These are phyloP conservation scores for Aureobasidium sp. DNA, from an alignment of 2,329 filamentous ascomycete species.

Conservation along the genomic window DNA sequence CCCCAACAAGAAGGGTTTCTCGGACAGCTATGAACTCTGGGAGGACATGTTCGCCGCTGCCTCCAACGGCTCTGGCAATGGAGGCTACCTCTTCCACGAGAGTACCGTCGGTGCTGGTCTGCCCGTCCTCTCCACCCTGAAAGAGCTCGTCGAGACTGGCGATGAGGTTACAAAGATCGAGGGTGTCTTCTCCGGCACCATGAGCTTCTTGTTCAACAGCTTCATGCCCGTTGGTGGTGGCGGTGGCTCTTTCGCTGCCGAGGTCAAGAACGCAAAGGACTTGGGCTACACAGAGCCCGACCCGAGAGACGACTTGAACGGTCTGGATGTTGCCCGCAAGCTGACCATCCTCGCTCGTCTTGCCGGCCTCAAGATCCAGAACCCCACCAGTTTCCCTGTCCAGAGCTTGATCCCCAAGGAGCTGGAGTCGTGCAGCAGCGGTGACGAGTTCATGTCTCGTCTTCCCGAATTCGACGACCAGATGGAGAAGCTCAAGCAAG, in stretches of 20 bases:
- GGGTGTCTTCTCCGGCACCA: slow-evolving; percentile 94
- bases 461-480: slow-evolving; percentile 75
- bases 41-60: slow-evolving; percentile 74
- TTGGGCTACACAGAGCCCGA: slow-evolving; percentile 89
- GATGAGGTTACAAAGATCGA: slow-evolving; percentile 89
- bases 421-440: slow-evolving; percentile 65
- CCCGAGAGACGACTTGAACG: slow-evolving; percentile 78
- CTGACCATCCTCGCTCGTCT: slow-evolving; percentile 88
- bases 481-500: slow-evolving; percentile 82
- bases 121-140: slow-evolving; percentile 85
- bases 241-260: slow-evolving; percentile 79
- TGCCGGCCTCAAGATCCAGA: slow-evolving; percentile 70
- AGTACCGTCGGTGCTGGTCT: slow-evolving; percentile 89
- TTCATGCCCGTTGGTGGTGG: slow-evolving; percentile 74
- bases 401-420: slow-evolving; percentile 87
- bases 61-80: slow-evolving; percentile 45
- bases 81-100: slow-evolving; percentile 86
- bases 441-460: slow-evolving; percentile 76
- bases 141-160: slow-evolving; percentile 88
- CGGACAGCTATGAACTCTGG: slow-evolving; percentile 72
- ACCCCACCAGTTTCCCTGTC: slow-evolving; percentile 83
- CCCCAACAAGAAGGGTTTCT: slow-evolving; percentile 98
- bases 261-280: slow-evolving; percentile 86
- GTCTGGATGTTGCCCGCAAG: slow-evolving; percentile 84
- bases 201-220: slow-evolving; percentile 97